Evolutionary conservation across 352 stramenopile genomes (phyloP).

Genomic region (Pilasporangium apinafurcum): DNA sequence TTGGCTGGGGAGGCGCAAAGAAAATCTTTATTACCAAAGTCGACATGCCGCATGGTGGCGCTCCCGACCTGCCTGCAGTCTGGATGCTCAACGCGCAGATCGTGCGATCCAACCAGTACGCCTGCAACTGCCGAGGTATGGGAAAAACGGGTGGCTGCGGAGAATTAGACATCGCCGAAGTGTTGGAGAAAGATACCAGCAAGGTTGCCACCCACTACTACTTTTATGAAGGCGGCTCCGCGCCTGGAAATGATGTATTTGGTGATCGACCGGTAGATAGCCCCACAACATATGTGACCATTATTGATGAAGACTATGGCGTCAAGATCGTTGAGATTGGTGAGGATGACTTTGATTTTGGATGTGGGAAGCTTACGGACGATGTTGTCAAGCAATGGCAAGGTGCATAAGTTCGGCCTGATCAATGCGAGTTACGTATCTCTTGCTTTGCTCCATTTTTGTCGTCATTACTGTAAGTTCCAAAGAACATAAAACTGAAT

Average conservation of each 20-base stretch:
- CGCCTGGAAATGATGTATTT: slow-evolving; percentile 60
- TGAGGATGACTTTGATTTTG: slow-evolving; percentile 61
- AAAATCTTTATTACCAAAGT: slow-evolving; percentile 79
- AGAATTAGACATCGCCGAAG: slow-evolving; percentile 75
- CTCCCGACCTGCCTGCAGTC: slow-evolving; percentile 57
- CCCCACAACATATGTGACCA: slow-evolving; percentile 57
- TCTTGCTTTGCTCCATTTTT: too few species aligned
- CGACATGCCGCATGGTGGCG: slow-evolving; percentile 34
- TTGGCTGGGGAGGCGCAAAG: slow-evolving; percentile 63
- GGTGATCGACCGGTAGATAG: slow-evolving; percentile 33
- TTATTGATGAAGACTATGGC: slow-evolving; percentile 61
- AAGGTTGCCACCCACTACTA: slow-evolving; percentile 78
- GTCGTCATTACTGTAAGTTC: too few species aligned
- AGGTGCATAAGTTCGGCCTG: slow-evolving; percentile 34
- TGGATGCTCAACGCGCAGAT: slow-evolving; percentile 73
- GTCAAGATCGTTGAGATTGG: slow-evolving; percentile 64
- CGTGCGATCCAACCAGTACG: slow-evolving; percentile 66
- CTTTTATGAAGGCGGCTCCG: slow-evolving; percentile 55
- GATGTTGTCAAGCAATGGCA: slow-evolving; percentile 58
- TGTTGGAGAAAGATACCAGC: slow-evolving; percentile 52
- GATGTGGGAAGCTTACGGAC: slow-evolving; percentile 27
- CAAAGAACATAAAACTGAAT: too few species aligned
- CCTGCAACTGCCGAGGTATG: slow-evolving; percentile 75
- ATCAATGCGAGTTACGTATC: too few species aligned
- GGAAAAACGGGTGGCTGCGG: slow-evolving; percentile 58